phyloP scores from a whole-genome alignment of 306 rosid species.

The Styphnolobium japonicum region DNA sequence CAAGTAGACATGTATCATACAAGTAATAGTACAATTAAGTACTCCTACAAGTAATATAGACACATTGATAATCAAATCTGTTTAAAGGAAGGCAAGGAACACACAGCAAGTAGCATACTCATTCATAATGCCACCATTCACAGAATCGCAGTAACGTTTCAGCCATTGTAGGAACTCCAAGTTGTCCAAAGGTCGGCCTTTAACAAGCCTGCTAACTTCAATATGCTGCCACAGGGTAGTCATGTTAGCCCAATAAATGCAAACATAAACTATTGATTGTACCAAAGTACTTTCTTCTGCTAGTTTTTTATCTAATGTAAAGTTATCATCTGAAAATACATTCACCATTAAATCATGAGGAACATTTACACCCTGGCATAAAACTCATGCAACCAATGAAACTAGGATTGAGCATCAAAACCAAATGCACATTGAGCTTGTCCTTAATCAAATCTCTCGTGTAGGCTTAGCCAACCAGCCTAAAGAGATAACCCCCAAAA shows the following conservation, averaged over 20 bases:
- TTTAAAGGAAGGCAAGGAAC: neutral
- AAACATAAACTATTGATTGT: neutral
- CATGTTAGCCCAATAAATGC: slow-evolving; percentile 8
- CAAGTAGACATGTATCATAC: neutral
- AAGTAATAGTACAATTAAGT: neutral
- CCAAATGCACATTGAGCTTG: slow-evolving; percentile 2
- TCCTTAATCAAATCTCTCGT: neutral
- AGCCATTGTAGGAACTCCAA: slow-evolving; percentile 97
- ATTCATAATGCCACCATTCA: slow-evolving; percentile 95
- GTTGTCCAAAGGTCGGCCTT: slow-evolving; percentile 95
- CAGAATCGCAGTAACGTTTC: slow-evolving; percentile 91
- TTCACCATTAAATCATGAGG: neutral
- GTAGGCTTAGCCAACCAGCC: neutral
- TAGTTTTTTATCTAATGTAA: neutral
- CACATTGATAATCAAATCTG: neutral
- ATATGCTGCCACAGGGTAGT: slow-evolving; percentile 58
- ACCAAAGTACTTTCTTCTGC: slow-evolving; percentile 1
- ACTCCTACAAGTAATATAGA: slow-evolving; percentile 1
- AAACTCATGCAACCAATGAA: neutral
- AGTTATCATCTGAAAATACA: neutral
- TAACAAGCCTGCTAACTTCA: slow-evolving; percentile 95
- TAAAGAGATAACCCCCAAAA: neutral
- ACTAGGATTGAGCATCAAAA: slow-evolving; percentile 1
- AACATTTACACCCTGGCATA: slow-evolving; percentile 5
- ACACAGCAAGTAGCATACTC: slow-evolving; percentile 34